phyloP scores from a whole-genome alignment of 768 basidiomycete species.

The Pleurotus cornucopiae region DNA sequence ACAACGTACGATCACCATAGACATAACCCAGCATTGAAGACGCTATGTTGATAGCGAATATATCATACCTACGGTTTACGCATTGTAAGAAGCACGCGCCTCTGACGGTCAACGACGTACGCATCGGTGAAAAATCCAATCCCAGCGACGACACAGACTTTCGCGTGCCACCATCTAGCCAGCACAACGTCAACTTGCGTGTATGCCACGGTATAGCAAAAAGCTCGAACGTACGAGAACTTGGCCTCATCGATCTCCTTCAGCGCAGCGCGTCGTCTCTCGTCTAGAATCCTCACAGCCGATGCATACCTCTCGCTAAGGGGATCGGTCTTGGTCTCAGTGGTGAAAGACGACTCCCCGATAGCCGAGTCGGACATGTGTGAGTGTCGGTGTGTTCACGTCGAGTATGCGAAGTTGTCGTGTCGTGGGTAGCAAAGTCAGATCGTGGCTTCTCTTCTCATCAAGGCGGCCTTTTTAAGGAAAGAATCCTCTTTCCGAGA shows the following conservation, averaged over 20 bases:
- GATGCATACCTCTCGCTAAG: constrained; percentile 14
- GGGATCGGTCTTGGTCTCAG: background rate
- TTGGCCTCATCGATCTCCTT: constrained; percentile 82
- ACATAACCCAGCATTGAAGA: constrained; percentile 80
- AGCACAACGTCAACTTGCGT: background rate
- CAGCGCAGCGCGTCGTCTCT: constrained; percentile 73
- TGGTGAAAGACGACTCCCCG: background rate
- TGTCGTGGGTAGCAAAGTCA: too few species aligned
- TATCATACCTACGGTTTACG: constrained; percentile 52
- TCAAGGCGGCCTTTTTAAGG: too few species aligned
- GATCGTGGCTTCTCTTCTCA: too few species aligned
- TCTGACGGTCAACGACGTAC: constrained; percentile 26
- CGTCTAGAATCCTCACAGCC: constrained; percentile 46
- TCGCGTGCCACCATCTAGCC: constrained; percentile 78
- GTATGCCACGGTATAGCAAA: background rate
- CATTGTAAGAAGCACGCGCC: too few species aligned
- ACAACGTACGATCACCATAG: constrained; percentile 43
- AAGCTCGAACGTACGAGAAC: constrained; percentile 57
- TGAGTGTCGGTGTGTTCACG: background rate
- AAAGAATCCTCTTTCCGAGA: too few species aligned
- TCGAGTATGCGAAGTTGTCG: too few species aligned
- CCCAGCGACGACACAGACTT: constrained; percentile 64
- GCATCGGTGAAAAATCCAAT: constrained; percentile 92
- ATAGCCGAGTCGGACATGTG: background rate
- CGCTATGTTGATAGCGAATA: constrained; percentile 87